Evolutionary conservation across 306 rosid species (phyloP).

Genomic region (Carpinus fangiana): DNA sequence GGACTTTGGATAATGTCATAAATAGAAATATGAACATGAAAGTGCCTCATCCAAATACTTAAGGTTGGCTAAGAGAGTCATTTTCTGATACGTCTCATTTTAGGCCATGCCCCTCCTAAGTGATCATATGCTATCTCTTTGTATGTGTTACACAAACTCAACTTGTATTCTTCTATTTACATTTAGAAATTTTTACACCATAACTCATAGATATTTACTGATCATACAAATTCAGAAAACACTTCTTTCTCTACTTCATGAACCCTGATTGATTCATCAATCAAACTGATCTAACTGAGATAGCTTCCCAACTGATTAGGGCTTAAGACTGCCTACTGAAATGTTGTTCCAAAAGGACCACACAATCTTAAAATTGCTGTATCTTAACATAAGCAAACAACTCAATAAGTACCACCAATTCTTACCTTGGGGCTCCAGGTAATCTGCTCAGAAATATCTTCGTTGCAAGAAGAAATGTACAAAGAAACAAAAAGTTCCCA

Average conservation of each 20-base stretch:
- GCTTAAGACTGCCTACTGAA: background rate
- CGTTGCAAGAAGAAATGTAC: slow-evolving; percentile 48
- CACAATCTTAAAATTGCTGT: background rate
- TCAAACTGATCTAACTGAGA: background rate
- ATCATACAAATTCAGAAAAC: background rate
- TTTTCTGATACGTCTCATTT: background rate
- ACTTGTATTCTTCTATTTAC: background rate
- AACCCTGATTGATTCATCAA: background rate
- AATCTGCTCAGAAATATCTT: slow-evolving; percentile 53
- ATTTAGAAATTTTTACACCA: background rate
- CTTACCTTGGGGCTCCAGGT: slow-evolving; percentile 52
- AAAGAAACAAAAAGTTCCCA: slow-evolving; percentile 69
- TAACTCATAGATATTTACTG: background rate
- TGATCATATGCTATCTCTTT: slow-evolving; percentile 3
- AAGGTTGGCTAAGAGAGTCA: slow-evolving; percentile 22
- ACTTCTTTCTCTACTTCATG: background rate
- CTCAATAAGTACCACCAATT: background rate
- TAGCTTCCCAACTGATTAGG: background rate
- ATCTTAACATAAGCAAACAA: background rate
- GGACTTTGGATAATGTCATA: background rate
- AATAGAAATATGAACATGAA: background rate
- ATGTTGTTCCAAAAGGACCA: background rate
- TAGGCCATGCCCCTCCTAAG: slow-evolving; percentile 4
- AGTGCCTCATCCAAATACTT: slow-evolving; percentile 3
- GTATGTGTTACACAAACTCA: background rate